A percentile compares a stretch with the other conserved stretches of the same genome.
These are phyloP conservation scores for Ogataea neopini DNA, from an alignment of 805 yeast species.

Conservation along the genomic window DNA sequence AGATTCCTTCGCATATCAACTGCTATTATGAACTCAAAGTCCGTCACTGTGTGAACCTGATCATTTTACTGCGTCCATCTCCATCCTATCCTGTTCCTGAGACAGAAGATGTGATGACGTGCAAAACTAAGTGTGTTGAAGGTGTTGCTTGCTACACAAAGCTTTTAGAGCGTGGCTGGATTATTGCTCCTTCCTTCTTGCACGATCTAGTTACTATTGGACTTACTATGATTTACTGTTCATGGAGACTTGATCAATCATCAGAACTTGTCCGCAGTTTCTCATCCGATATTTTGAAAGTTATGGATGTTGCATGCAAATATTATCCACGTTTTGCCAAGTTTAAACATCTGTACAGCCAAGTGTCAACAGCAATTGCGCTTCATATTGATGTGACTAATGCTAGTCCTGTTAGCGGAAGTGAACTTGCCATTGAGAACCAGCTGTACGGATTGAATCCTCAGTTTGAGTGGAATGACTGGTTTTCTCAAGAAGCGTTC, in stretches of 20 bases:
- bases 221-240: constrained; percentile 27
- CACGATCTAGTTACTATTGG: constrained; percentile 26
- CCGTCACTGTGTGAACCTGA: constrained; percentile 22
- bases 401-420: constrained; percentile 4
- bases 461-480: constrained; percentile 27
- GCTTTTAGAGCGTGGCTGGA: constrained; percentile 20
- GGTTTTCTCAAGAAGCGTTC: constrained; percentile 29
- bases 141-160: constrained; percentile 18
- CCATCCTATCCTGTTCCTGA: constrained; percentile 28
- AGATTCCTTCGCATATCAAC: constrained; percentile 17
- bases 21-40: constrained; percentile 25
- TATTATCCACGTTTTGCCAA: constrained; percentile 19
- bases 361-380: constrained; percentile 22
- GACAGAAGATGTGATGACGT: constrained; percentile 14
- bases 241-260: constrained; percentile 25
- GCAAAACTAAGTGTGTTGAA: constrained; percentile 23
- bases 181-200: constrained; percentile 20
- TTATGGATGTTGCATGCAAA: constrained; percentile 23
- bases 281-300: constrained; percentile 11
- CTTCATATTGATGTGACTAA: constrained; percentile 16
- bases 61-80: constrained; percentile 27
- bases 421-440: constrained; percentile 1
- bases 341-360: constrained; percentile 21
- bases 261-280: constrained; percentile 18
- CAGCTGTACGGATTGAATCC: constrained; percentile 2